These are phyloP conservation scores for Davidsoniella neocaledoniae DNA, from an alignment of 2,329 filamentous ascomycete species.

Conservation along the genomic window DNA sequence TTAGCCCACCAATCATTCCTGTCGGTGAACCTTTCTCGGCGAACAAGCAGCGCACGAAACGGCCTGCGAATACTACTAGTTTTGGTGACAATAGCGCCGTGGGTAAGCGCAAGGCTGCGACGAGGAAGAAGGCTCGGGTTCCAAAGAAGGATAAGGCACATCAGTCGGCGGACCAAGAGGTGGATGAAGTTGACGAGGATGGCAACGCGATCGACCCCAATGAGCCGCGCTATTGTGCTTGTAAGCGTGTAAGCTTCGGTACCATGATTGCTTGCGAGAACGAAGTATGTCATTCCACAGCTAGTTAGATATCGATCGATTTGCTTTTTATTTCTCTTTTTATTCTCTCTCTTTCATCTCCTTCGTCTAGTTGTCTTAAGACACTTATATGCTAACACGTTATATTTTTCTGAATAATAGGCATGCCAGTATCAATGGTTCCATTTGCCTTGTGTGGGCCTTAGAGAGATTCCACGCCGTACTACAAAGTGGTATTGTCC, in stretches of 20 bases:
- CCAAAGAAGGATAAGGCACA: conserved; percentile 36
- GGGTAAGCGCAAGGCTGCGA: conserved; percentile 53
- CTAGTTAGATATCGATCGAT: not conserved
- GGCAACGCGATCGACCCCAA: conserved; percentile 56
- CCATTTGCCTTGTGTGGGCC: conserved; percentile 59
- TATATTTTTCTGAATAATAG: conserved; percentile 17
- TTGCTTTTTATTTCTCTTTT: conserved; percentile 8
- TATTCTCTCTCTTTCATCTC: not conserved
- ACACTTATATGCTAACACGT: conserved; percentile 12
- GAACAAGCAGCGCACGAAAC: conserved; percentile 42
- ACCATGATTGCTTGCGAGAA: conserved; percentile 76
- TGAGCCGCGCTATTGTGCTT: conserved; percentile 62
- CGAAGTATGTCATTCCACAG: conserved; percentile 38
- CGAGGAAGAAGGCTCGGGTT: conserved; percentile 43
- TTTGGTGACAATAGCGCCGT: conserved; percentile 49
- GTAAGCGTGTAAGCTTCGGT: conserved; percentile 65
- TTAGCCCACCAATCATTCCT: conserved; percentile 17
- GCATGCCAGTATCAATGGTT: conserved; percentile 75
- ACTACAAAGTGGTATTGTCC: conserved; percentile 77
- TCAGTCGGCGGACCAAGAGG: conserved; percentile 27
- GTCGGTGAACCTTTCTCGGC: too few species aligned
- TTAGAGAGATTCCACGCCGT: conserved; percentile 49
- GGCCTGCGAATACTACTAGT: conserved; percentile 48
- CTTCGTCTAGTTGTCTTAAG: not conserved
- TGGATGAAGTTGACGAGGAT: conserved; percentile 48